Conservation (phyloP, 768 basidiomycete genomes). For the Stropharia rugosoannulata region DNA sequence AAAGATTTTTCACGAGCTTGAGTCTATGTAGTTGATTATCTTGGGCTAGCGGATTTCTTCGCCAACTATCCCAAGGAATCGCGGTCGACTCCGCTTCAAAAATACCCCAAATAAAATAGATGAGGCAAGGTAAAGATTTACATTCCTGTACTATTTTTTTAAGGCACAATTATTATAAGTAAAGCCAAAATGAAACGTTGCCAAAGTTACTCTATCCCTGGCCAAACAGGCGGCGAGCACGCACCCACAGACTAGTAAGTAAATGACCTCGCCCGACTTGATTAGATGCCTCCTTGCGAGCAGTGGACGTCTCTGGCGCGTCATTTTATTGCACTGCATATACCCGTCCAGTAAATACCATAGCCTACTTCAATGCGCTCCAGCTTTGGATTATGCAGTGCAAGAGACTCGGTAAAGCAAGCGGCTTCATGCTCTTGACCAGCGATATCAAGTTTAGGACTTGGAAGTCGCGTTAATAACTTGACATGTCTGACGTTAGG, state of each 20-base stretch:
- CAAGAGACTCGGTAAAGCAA: constrained; percentile 21
- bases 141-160: too few relatives aligned
- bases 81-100: too few relatives aligned
- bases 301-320: neutral
- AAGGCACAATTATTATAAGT: too few relatives aligned
- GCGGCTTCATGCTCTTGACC: constrained; percentile 24
- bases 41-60: too few relatives aligned
- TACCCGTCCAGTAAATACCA: constrained; percentile 31
- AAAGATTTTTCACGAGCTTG: too few relatives aligned
- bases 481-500: constrained; percentile 16
- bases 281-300: constrained; percentile 3
- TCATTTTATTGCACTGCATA: constrained; percentile 21
- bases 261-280: neutral
- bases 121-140: too few relatives aligned
- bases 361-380: constrained; percentile 25
- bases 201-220: neutral
- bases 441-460: constrained; percentile 16
- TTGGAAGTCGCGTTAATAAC: constrained; percentile 23
- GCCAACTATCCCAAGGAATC: too few relatives aligned
- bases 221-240: constrained; percentile 7
- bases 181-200: too few relatives aligned
- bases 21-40: too few relatives aligned
- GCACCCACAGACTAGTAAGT: constrained; percentile 8
- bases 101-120: too few relatives aligned
- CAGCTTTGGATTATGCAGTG: constrained; percentile 15